A percentile compares a stretch with the other conserved stretches of the same genome.
Conservation (phyloP, 306 rosid species). For the Begonia masoniana region DNA sequence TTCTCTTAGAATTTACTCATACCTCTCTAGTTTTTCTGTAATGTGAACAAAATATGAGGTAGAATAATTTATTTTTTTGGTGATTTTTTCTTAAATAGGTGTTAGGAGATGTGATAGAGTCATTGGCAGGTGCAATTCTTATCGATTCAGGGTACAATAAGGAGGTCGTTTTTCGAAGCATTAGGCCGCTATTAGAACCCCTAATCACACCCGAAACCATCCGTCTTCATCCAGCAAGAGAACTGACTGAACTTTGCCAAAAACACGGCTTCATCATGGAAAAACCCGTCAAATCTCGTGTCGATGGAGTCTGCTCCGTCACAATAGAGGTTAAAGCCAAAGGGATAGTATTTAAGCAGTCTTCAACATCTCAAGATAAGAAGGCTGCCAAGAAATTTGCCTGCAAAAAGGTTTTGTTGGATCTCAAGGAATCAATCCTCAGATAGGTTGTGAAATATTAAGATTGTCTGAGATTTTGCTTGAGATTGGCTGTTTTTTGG, state of each 20-base stretch:
- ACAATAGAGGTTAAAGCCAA: constrained; percentile 35
- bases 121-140: constrained; percentile 69
- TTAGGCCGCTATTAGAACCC: constrained; percentile 61
- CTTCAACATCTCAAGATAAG: constrained; percentile 10
- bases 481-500: too few species aligned
- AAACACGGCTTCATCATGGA: constrained; percentile 13
- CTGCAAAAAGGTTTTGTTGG: constrained; percentile 34
- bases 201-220: constrained; percentile 50
- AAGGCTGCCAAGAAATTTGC: constrained; percentile 32
- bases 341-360: constrained; percentile 15
- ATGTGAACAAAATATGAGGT: too few species aligned
- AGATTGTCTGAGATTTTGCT: too few species aligned
- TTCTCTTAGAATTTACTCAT: too few species aligned
- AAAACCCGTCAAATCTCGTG: constrained; percentile 1
- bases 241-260: constrained; percentile 35
- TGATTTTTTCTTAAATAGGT: constrained; percentile 23
- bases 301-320: constrained; percentile 10
- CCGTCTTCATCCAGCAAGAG: constrained; percentile 34
- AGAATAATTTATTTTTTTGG: too few species aligned
- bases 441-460: too few species aligned
- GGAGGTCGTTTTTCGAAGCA: constrained; percentile 40
- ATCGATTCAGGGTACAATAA: constrained; percentile 52
- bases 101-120: constrained; percentile 70
- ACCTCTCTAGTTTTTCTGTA: too few species aligned
- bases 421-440: constrained; percentile 18